Evolutionary conservation across 2,329 filamentous ascomycete species (phyloP).

Genomic region (Stachybotrys echinatus): DNA sequence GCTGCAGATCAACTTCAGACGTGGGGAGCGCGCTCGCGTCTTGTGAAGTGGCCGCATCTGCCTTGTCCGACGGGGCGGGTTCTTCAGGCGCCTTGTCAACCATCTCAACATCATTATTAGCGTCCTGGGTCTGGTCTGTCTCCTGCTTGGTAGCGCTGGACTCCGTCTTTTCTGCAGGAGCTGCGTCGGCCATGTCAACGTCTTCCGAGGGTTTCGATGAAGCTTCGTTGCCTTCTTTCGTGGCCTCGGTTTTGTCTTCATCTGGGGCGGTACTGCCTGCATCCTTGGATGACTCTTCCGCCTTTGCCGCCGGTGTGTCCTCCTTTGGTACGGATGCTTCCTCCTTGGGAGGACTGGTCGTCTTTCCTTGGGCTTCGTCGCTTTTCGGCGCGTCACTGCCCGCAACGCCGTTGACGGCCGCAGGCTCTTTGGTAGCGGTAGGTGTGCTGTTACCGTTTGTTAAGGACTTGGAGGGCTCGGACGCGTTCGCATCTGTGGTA

Average conservation of each 20-base stretch:
- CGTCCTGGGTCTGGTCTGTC: conserved; percentile 1
- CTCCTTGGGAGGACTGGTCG: neutral
- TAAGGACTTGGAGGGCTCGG: conserved; percentile 1
- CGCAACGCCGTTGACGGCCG: neutral
- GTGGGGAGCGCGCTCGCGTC: conserved; percentile 15
- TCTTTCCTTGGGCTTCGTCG: conserved; percentile 3
- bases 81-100: conserved; percentile 9
- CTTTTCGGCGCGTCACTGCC: neutral
- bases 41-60: conserved; percentile 13
- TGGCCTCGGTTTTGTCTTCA: conserved; percentile 1
- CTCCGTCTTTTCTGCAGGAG: conserved; percentile 6
- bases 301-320: conserved; percentile 1
- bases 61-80: conserved; percentile 4
- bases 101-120: conserved; percentile 6
- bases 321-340: conserved; percentile 6
- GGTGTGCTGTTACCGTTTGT: conserved; percentile 11
- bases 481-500: neutral
- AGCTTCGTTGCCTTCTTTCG: neutral
- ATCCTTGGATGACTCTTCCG: conserved; percentile 1
- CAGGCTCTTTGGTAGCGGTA: neutral
- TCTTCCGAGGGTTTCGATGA: conserved; percentile 12
- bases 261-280: neutral
- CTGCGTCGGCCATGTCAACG: conserved; percentile 17
- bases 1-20: conserved; percentile 29
- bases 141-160: neutral